Evolutionary conservation across 1,284 basidiomycete genomes (phyloP).

Genomic region (Trichosporon ovoides): DNA sequence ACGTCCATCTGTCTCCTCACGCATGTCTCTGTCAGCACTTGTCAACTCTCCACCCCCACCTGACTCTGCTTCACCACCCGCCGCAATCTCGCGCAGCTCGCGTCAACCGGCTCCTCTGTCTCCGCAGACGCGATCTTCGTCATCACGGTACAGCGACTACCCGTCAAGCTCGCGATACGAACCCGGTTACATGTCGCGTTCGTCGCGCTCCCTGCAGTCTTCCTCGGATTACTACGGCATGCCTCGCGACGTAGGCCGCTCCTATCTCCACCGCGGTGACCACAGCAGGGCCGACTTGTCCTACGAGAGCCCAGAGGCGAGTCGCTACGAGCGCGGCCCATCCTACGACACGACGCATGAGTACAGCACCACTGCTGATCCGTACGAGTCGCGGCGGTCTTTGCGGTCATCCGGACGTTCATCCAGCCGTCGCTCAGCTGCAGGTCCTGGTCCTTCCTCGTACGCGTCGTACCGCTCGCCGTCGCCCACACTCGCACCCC

Average conservation of each 20-base stretch:
- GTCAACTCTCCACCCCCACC: slow-evolving; percentile 30
- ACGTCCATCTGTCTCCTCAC: slow-evolving; percentile 25
- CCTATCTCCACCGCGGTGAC: slow-evolving; percentile 18
- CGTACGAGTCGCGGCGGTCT: neutral
- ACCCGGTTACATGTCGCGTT: slow-evolving; percentile 5
- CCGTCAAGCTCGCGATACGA: slow-evolving; percentile 1
- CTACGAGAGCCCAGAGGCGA: slow-evolving; percentile 11
- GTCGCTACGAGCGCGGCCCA: slow-evolving; percentile 5
- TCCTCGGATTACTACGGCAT: slow-evolving; percentile 15
- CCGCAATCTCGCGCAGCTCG: neutral
- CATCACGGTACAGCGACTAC: slow-evolving; percentile 5
- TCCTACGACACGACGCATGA: slow-evolving; percentile 10
- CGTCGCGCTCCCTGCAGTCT: neutral
- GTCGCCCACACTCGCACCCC: slow-evolving; percentile 5
- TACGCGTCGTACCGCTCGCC: slow-evolving; percentile 10
- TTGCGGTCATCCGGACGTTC: slow-evolving; percentile 3
- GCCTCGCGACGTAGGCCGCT: slow-evolving; percentile 18
- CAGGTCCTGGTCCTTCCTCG: slow-evolving; percentile 3
- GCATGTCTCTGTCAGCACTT: slow-evolving; percentile 39
- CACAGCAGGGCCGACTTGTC: slow-evolving; percentile 6
- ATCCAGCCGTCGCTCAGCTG: neutral
- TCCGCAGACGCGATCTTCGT: slow-evolving; percentile 4
- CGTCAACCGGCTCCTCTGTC: slow-evolving; percentile 1
- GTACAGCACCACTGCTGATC: neutral
- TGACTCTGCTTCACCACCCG: slow-evolving; percentile 1